Percentiles rank a stretch among this genome's conserved stretches.
Conservation (phyloP, 257 asterid genomes). For the Fraxinus quadrangulata region DNA sequence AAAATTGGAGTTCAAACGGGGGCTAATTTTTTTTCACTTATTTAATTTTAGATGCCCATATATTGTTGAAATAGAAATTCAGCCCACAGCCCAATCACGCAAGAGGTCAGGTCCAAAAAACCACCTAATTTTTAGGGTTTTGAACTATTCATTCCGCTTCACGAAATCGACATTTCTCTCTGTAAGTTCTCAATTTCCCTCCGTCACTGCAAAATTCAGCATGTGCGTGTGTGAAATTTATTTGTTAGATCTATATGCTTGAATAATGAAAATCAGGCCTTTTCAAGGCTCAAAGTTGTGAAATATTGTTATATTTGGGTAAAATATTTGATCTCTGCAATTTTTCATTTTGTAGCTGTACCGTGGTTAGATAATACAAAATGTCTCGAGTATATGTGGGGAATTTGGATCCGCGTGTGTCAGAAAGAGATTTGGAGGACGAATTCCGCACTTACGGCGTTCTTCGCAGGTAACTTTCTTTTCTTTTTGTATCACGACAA, state of each 20-base stretch:
- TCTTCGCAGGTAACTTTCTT: slow-evolving; percentile 35
- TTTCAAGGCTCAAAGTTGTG: neutral
- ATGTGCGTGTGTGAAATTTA: neutral
- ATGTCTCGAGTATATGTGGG: slow-evolving; percentile 56
- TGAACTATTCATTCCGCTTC: neutral
- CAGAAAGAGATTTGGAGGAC: slow-evolving; percentile 55
- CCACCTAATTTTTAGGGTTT: neutral
- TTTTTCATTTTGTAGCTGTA: neutral
- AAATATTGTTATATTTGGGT: too few relatives aligned
- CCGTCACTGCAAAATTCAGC: neutral
- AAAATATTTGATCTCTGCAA: neutral
- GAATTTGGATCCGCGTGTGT: slow-evolving; percentile 44
- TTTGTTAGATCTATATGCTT: neutral
- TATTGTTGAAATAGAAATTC: too few relatives aligned
- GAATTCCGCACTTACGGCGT: slow-evolving; percentile 47
- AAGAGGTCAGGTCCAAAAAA: neutral
- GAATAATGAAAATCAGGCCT: neutral
- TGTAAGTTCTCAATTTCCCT: neutral
- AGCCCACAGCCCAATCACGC: neutral
- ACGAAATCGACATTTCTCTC: neutral
- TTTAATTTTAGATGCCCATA: too few relatives aligned
- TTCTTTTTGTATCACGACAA: neutral
- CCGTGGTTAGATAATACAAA: neutral
- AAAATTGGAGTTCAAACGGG: too few relatives aligned
- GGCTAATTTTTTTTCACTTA: too few relatives aligned